Base-by-base conservation (phyloP, 306 rosid species). In the Astragalus glycyphyllos region DNA sequence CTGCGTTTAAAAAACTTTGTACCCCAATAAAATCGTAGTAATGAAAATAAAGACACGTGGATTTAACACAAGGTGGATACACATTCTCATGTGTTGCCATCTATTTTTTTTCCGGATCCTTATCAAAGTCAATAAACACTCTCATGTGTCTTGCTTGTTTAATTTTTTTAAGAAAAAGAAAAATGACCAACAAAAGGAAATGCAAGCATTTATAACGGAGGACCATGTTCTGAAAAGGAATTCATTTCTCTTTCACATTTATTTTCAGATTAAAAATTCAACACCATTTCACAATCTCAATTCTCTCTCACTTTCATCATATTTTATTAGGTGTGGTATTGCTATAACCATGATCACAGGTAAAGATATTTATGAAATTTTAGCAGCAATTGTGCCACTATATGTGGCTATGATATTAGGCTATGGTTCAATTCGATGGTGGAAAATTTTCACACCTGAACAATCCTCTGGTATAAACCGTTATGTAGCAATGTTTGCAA, bases 361-460 rank as follows among this genome's bases (percentile, higher is more conserved):
- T 0, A 86, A 86, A 75, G 96, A 90, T 49, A 81, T 92, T 0
- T 92, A 90, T 72, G 80, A 83, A 0, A 78, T 82, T 35, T 2
- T 82, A 4, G 47, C 58, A 8, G 72, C 77, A 0, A 10, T 82
- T 13, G 58, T 68, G 29, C 85, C 82, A 2, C 58, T 77, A 0
- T 82, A 82, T 7, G 74, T 82, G 40, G 77, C 85, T 1, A 38
- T 82, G 70, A 2, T 49, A 11, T 23, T 82, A 62, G 82, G 74
- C 5, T 77, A 73, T 26, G 82, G 35, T 8, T 73, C 85, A 0
- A 72, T 82, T 0, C 61, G 79, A 0, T 82, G 85, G 85, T 82
- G 82, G 85, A 82, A 82, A 26, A 73, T 82, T 6, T 77, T 82
- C 69, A 82, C 79, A 3, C 74, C 82, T 0, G 85, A 73, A 1